phyloP scores from a whole-genome alignment of 169 alveolate species.

The Fabrea salina region DNA sequence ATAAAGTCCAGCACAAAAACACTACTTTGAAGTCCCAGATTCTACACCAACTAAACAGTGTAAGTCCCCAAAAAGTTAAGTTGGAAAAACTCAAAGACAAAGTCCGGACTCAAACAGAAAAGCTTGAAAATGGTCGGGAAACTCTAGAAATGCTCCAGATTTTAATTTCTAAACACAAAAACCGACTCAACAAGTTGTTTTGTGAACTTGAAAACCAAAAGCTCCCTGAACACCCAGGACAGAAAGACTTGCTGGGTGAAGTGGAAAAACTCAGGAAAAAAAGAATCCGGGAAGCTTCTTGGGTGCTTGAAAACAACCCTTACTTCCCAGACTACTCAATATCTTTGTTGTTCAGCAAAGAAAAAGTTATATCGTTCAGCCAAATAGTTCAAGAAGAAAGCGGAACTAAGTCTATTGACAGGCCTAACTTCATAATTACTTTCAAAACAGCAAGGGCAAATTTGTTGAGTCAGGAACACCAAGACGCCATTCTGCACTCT shows the following conservation, averaged over 20 bases:
- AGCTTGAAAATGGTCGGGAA: no score
- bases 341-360: neutral
- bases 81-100: no score
- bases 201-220: no score
- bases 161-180: no score
- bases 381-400: constrained; percentile 6
- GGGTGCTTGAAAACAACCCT: neutral
- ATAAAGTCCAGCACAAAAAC: no score
- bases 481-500: neutral
- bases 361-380: neutral
- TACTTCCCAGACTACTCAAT: constrained; percentile 6
- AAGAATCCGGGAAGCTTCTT: neutral
- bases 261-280: neutral
- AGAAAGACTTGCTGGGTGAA: neutral
- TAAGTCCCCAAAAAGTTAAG: no score
- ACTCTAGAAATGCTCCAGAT: no score
- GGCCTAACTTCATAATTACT: neutral
- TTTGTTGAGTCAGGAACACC: neutral
- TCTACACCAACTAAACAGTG: no score
- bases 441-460: constrained; percentile 10
- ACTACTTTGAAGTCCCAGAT: no score
- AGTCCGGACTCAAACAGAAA: no score
- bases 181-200: no score
- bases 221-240: no score
- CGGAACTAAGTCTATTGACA: neutral